A percentile compares a stretch with the other conserved stretches of the same genome.
Evolutionary conservation across 345 rosid genomes (phyloP).

Genomic region (Luvunga scandens): DNA sequence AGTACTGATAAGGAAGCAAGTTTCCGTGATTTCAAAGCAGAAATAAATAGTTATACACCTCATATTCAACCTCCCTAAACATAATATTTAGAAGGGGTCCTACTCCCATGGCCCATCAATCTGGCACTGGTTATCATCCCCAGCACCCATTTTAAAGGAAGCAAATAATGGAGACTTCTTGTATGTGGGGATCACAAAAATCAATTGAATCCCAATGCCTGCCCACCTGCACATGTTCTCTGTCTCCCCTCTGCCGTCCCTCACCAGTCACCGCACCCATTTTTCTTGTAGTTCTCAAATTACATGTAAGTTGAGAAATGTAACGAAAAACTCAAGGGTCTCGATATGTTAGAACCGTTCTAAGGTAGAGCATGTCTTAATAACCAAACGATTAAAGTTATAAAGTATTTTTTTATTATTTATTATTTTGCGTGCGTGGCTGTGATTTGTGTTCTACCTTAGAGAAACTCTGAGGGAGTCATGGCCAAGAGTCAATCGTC

Average conservation of each 20-base stretch:
- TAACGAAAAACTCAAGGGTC: neutral
- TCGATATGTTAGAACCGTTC: no score
- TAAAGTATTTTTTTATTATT: no score
- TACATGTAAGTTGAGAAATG: neutral
- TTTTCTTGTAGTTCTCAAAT: neutral
- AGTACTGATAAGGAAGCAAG: neutral
- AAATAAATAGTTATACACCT: neutral
- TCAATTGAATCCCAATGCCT: constrained; percentile 1
- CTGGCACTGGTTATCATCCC: no score
- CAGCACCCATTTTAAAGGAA: neutral
- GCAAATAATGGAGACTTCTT: neutral
- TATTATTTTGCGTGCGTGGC: no score
- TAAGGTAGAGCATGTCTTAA: no score
- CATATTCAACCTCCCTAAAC: neutral
- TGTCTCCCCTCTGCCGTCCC: constrained; percentile 3
- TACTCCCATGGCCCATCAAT: no score
- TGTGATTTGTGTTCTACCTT: no score
- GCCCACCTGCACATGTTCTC: constrained; percentile 3
- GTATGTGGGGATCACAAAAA: neutral
- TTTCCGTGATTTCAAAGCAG: neutral
- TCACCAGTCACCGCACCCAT: neutral
- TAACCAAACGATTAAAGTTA: no score
- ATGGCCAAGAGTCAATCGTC: no score
- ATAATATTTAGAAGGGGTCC: neutral
- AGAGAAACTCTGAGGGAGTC: no score